Percentiles rank a stretch among this genome's conserved stretches.
These are phyloP conservation scores for Cyberlindnera mississippiensis DNA, from an alignment of 805 yeast genomes.

Conservation along the genomic window DNA sequence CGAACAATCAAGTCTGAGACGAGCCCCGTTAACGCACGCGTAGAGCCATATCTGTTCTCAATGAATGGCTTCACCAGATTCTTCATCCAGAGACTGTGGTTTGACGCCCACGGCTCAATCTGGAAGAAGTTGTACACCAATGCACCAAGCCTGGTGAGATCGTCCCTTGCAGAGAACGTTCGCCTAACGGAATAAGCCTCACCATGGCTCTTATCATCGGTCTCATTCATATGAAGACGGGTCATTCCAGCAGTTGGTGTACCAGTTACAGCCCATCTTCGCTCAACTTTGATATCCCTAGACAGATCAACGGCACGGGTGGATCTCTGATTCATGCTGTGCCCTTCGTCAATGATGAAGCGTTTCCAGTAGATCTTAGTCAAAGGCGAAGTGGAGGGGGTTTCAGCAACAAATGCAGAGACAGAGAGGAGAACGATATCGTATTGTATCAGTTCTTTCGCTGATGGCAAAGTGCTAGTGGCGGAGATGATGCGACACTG, in stretches of 20 bases:
- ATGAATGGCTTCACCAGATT: conserved; percentile 47
- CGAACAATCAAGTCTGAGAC: conserved; percentile 50
- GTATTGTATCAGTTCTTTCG: conserved; percentile 32
- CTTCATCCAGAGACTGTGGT: conserved; percentile 44
- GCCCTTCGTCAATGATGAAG: conserved; percentile 74
- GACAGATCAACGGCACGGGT: conserved; percentile 50
- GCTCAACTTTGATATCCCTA: conserved; percentile 46
- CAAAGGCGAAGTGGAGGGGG: conserved; percentile 33
- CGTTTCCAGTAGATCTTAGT: conserved; percentile 58
- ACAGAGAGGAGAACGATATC: conserved; percentile 53
- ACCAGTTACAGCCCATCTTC: conserved; percentile 74
- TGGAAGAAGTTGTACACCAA: conserved; percentile 50
- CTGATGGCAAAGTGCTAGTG: conserved; percentile 29
- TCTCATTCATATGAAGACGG: conserved; percentile 40
- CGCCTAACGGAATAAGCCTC: conserved; percentile 43
- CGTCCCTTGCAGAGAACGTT: conserved; percentile 49
- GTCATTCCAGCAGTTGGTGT: conserved; percentile 74
- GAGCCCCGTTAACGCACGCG: conserved; percentile 37
- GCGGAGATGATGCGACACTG: conserved; percentile 21
- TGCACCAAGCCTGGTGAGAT: conserved; percentile 49
- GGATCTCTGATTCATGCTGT: conserved; percentile 50
- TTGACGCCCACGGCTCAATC: conserved; percentile 53
- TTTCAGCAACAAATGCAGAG: conserved; percentile 42
- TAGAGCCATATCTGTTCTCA: conserved; percentile 37
- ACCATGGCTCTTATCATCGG: conserved; percentile 6